Base-by-base conservation (phyloP, 2,329 filamentous ascomycete species). In the Fusarium algeriense region DNA sequence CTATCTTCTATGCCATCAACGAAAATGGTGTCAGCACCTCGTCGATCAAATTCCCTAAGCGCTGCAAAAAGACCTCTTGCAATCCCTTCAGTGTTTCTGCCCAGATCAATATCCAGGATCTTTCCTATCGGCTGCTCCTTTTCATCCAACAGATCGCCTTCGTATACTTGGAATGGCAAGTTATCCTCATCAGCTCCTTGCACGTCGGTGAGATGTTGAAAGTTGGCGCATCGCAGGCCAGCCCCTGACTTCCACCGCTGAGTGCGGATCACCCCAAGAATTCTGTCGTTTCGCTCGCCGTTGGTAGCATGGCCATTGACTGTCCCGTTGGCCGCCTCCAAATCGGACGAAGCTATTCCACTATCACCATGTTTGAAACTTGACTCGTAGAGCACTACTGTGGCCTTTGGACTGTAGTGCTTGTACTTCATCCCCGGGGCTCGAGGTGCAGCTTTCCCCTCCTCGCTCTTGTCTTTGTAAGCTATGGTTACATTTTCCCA, bases 361-460 rank as follows among this genome's bases (percentile, higher is more conserved):
- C 77, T 76, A 45, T 73, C 70, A 26, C 81, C 80, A 14, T 67
- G 73, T 15, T 66, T 68, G 79, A 78, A 83, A 40, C 77, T 80
- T 30, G 88, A 82, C 79, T 97, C 93, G 78, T 94, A 97, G 3
- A 98, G 85, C 17, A 97, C 84, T 4, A 99, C 95, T 48, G 87
- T 90, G 2, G 96, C 97, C 80, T 91, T 93, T 2, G 96, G 96
- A 45, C 95, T 97, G 78, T 99, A 99, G 80, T 99, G 96, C 78
- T 96, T 93, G 80, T 99, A 99, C 82, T 99, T 99, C 96, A 99
- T 99, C 2, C 96, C 96, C 0, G 96, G 96, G 2, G 96, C 96
- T 61, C 93, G 87, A 1, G 96, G 96, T 13, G 87, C 86, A 2
- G 79, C 83, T 54, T 88, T 89, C 8, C 88, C 91, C 23, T 88